Conservation (phyloP, 176 grass and related monocot genomes). For the Puya raimondii region DNA sequence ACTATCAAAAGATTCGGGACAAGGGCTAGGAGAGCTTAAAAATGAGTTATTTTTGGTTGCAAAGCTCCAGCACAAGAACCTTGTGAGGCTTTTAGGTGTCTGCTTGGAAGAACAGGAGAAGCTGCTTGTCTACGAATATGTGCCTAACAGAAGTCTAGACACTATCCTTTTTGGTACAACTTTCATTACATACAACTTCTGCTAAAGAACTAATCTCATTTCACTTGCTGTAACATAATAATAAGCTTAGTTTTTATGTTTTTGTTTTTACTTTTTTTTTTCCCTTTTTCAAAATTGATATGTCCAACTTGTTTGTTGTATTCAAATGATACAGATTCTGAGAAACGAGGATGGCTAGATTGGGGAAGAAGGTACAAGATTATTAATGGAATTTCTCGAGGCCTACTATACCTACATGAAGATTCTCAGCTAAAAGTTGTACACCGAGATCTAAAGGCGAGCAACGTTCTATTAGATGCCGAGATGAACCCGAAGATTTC, state of each 20-base stretch:
- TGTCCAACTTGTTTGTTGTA: not conserved
- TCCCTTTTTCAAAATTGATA: not conserved
- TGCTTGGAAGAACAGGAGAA: slow-evolving; percentile 48
- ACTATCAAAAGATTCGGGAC: slow-evolving; percentile 24
- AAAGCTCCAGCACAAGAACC: slow-evolving; percentile 64
- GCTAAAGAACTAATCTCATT: too few relatives aligned
- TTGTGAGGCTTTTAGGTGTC: slow-evolving; percentile 38
- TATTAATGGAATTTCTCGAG: slow-evolving; percentile 33
- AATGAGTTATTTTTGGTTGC: slow-evolving; percentile 58
- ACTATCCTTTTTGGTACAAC: slow-evolving; percentile 47
- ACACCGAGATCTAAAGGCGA: slow-evolving; percentile 43
- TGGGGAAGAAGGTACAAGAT: slow-evolving; percentile 30
- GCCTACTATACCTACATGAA: slow-evolving; percentile 42
- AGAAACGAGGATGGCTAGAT: slow-evolving; percentile 2
- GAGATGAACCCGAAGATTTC: slow-evolving; percentile 45
- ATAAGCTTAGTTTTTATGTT: not conserved
- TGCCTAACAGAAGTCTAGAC: slow-evolving; percentile 65
- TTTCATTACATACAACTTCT: not conserved
- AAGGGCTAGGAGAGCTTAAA: slow-evolving; percentile 48
- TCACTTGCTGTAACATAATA: not conserved
- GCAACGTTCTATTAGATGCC: slow-evolving; percentile 29
- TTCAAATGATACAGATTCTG: slow-evolving; percentile 8
- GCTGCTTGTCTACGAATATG: slow-evolving; percentile 52
- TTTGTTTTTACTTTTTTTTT: not conserved
- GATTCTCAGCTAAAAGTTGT: slow-evolving; percentile 30